Percentiles rank a stretch among this genome's conserved stretches.
These are phyloP conservation scores for Pinus albicaulis DNA, from an alignment of 75 land plant genomes.

Conservation along the genomic window DNA sequence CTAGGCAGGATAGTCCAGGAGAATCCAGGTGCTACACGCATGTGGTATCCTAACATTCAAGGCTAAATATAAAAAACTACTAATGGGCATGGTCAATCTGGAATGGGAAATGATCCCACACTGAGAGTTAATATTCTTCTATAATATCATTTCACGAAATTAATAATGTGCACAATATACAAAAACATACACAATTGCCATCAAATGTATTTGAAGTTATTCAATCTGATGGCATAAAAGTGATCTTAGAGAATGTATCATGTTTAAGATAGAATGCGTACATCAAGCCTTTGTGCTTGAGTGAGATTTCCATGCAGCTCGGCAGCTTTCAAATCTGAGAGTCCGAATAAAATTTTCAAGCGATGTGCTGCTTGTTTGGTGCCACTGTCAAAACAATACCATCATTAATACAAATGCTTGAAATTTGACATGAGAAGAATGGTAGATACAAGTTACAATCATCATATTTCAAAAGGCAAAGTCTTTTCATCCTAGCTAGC, in stretches of 20 bases:
- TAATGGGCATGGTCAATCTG: too few relatives aligned
- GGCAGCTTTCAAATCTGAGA: slow-evolving; percentile 87
- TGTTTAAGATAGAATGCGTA: slow-evolving; percentile 23
- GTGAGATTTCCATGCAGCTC: slow-evolving; percentile 99
- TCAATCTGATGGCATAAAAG: not conserved
- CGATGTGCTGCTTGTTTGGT: slow-evolving; percentile 94
- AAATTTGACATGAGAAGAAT: not conserved
- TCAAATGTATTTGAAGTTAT: not conserved
- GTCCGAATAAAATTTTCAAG: slow-evolving; percentile 90
- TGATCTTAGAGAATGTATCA: not conserved
- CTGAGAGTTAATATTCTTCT: not conserved
- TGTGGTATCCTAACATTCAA: too few relatives aligned
- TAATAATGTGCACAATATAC: not conserved
- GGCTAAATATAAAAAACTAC: too few relatives aligned
- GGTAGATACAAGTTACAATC: not conserved
- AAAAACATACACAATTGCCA: not conserved
- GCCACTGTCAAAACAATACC: slow-evolving; percentile 57
- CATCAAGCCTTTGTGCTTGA: slow-evolving; percentile 94
- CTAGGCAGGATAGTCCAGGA: too few relatives aligned
- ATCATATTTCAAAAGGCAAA: not conserved
- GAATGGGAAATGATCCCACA: too few relatives aligned
- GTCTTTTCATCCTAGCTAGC: not conserved
- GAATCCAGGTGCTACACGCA: too few relatives aligned
- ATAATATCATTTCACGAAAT: not conserved
- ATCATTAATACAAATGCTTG: not conserved